Percentiles rank a stretch among this genome's conserved stretches.
Conservation (phyloP, 495 filamentous ascomycete genomes). For the Trichoderma reesei region DNA sequence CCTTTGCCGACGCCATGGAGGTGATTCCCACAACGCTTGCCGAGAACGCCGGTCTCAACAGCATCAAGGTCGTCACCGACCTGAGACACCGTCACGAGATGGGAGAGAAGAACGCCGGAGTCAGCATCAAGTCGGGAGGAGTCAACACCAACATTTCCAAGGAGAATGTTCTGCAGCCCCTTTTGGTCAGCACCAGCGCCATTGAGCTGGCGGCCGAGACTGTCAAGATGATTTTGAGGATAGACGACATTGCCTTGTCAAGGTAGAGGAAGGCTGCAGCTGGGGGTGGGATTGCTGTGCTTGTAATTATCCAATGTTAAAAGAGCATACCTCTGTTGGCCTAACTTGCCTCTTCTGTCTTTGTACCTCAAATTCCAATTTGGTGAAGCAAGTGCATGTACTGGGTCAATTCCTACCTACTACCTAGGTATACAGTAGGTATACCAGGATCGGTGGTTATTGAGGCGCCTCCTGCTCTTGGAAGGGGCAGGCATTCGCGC, state of each 20-base stretch:
- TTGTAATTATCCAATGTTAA: neutral
- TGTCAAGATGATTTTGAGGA: constrained; percentile 96
- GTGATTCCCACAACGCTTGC: constrained; percentile 94
- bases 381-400: neutral
- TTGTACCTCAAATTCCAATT: neutral
- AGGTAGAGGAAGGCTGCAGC: constrained; percentile 14
- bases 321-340: neutral
- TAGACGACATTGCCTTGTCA: constrained; percentile 76
- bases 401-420: too few species aligned
- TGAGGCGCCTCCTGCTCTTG: too few species aligned
- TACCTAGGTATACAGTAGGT: too few species aligned
- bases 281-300: constrained; percentile 7
- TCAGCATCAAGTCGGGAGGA: constrained; percentile 93
- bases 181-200: constrained; percentile 92
- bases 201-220: constrained; percentile 96
- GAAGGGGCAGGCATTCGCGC: too few species aligned
- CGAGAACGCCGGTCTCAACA: constrained; percentile 94
- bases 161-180: constrained; percentile 93
- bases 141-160: constrained; percentile 92
- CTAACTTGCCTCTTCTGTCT: neutral
- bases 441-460: too few species aligned
- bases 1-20: constrained; percentile 95
- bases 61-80: constrained; percentile 97
- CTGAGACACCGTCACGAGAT: constrained; percentile 85
- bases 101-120: constrained; percentile 90